These are phyloP conservation scores for Magnusiomyces ingens DNA, from an alignment of 1,139 yeast species.

Conservation along the genomic window DNA sequence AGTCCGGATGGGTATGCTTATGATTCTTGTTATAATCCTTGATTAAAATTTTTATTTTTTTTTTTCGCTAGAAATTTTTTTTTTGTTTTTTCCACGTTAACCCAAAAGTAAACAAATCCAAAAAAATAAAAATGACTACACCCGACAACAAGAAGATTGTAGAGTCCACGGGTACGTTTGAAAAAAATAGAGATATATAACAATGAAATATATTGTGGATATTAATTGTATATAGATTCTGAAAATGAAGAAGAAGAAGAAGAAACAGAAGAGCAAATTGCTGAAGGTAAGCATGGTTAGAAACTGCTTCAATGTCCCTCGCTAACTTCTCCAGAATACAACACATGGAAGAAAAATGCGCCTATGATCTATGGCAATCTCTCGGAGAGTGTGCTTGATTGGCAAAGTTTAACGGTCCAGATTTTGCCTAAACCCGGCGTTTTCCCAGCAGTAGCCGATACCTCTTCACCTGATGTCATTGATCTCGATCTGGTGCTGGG, in stretches of 20 bases:
- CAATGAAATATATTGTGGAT: conserved; percentile 46
- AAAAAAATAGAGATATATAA: too few species aligned
- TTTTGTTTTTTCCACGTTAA: neutral
- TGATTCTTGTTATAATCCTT: neutral
- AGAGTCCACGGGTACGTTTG: too few species aligned
- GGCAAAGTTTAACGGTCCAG: conserved; percentile 45
- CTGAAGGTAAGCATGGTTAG: neutral
- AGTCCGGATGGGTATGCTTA: neutral
- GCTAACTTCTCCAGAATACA: conserved; percentile 48
- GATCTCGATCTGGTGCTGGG: conserved; percentile 55
- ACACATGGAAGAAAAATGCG: conserved; percentile 94
- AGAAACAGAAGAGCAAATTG: conserved; percentile 7
- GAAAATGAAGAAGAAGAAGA: conserved; percentile 68
- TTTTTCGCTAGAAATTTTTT: neutral
- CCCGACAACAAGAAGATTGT: too few species aligned
- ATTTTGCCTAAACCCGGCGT: conserved; percentile 29
- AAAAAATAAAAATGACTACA: too few species aligned
- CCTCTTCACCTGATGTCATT: conserved; percentile 2
- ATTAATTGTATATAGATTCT: conserved; percentile 41
- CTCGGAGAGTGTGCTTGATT: conserved; percentile 58
- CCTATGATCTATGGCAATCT: conserved; percentile 78
- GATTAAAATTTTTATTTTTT: neutral
- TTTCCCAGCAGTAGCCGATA: conserved; percentile 2
- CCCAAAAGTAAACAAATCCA: neutral
- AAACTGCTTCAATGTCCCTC: neutral